Percentiles rank a stretch among this genome's conserved stretches.
phyloP scores from a whole-genome alignment of 768 basidiomycete species.

The Rhizopogon rudus region DNA sequence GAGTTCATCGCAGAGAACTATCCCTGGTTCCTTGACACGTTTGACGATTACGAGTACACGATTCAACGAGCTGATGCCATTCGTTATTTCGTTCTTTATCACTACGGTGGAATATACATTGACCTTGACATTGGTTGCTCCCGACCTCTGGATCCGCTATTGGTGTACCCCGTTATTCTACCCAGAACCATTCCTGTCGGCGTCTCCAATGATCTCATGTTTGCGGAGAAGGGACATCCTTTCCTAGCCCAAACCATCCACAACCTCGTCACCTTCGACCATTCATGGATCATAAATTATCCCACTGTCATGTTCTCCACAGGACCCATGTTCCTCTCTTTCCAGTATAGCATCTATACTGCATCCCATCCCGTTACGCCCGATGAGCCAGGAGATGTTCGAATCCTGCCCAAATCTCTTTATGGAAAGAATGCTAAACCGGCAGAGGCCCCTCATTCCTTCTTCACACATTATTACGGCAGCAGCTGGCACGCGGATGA shows the following conservation, averaged over 20 bases:
- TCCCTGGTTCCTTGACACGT: constrained; percentile 90
- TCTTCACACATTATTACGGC: constrained; percentile 97
- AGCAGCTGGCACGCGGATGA: constrained; percentile 99
- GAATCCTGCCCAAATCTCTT: constrained; percentile 92
- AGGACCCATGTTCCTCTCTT: constrained; percentile 97
- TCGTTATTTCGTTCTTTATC: constrained; percentile 95
- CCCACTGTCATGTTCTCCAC: constrained; percentile 99
- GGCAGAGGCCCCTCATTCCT: constrained; percentile 81
- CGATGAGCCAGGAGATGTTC: constrained; percentile 61
- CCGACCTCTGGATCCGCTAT: constrained; percentile 79
- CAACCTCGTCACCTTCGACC: constrained; percentile 87
- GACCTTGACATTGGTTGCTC: constrained; percentile 96
- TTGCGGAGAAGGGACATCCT: constrained; percentile 77
- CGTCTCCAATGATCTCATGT: constrained; percentile 96
- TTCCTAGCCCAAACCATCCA: constrained; percentile 93
- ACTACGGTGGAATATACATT: constrained; percentile 93
- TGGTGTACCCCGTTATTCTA: constrained; percentile 83
- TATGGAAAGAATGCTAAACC: constrained; percentile 94
- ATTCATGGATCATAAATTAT: constrained; percentile 93
- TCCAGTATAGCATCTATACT: constrained; percentile 86
- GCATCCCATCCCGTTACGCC: constrained; percentile 57
- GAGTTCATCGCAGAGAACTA: constrained; percentile 87
- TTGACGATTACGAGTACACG: constrained; percentile 84
- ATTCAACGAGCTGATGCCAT: constrained; percentile 98
- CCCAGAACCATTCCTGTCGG: constrained; percentile 97